Conservation (phyloP, 148 eudicot species). For the Fallopia convolvulus region DNA sequence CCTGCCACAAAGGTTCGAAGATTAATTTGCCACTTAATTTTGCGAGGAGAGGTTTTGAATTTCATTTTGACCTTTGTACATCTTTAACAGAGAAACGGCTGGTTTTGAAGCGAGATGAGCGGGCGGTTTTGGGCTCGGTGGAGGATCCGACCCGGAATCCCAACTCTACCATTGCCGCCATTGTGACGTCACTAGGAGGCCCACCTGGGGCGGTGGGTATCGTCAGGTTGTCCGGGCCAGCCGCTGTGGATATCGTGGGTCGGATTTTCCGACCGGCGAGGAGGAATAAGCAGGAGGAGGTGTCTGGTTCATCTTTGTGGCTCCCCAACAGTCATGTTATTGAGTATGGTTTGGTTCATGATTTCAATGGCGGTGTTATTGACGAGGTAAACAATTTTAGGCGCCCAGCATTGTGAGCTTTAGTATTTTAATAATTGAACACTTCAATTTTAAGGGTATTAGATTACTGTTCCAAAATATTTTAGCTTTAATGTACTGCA, state of each 20-base stretch:
- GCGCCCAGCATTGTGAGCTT: neutral
- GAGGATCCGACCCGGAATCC: conserved; percentile 16
- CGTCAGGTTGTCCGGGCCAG: conserved; percentile 83
- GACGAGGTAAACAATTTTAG: conserved; percentile 58
- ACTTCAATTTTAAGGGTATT: neutral
- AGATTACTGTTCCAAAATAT: neutral
- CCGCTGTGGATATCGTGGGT: conserved; percentile 52
- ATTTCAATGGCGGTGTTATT: conserved; percentile 49
- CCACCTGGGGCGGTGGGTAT: conserved; percentile 93
- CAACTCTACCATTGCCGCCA: conserved; percentile 77
- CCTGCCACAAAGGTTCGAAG: conserved; percentile 23
- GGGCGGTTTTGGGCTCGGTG: conserved; percentile 26
- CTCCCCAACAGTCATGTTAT: conserved; percentile 74
- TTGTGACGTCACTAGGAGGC: conserved; percentile 90
- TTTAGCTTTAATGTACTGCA: too few species aligned
- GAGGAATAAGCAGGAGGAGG: conserved; percentile 23
- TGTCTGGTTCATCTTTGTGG: conserved; percentile 32
- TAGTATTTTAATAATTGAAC: neutral
- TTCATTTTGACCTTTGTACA: neutral
- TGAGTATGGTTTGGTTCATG: conserved; percentile 73
- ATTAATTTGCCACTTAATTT: neutral
- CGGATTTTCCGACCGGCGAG: conserved; percentile 40
- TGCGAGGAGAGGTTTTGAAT: neutral
- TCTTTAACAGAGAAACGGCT: conserved; percentile 35
- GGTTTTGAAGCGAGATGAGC: conserved; percentile 55